phyloP scores from a whole-genome alignment of 2,329 filamentous ascomycete species.

The Trichoderma aggressivum region DNA sequence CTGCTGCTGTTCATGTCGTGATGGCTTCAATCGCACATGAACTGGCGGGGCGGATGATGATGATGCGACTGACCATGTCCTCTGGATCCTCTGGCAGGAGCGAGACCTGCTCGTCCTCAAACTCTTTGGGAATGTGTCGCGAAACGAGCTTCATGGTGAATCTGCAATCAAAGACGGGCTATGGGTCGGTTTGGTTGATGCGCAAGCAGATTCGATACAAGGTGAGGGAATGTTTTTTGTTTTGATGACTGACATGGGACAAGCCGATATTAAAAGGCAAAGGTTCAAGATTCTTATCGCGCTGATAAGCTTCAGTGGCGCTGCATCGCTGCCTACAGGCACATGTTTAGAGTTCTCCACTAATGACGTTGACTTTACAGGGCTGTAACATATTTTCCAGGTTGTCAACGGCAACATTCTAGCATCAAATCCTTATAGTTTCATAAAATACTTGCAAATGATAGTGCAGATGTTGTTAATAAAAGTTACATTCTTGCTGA shows the following conservation, averaged over 20 bases:
- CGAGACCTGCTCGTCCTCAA: constrained; percentile 41
- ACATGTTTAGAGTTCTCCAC: not conserved
- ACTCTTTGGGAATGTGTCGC: constrained; percentile 36
- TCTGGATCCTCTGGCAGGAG: constrained; percentile 45
- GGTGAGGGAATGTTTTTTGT: not conserved
- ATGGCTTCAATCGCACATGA: not conserved
- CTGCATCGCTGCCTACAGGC: not conserved
- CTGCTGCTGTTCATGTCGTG: not conserved
- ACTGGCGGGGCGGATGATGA: constrained; percentile 11
- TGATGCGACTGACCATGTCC: constrained; percentile 41
- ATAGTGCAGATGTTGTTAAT: too few species aligned
- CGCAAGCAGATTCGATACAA: not conserved
- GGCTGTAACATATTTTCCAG: too few species aligned
- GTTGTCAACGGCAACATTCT: too few species aligned
- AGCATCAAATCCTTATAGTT: too few species aligned
- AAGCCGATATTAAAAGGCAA: not conserved
- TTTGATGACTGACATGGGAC: not conserved
- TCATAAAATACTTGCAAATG: too few species aligned
- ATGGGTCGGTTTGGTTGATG: not conserved
- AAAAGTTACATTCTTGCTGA: too few species aligned
- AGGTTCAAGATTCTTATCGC: not conserved
- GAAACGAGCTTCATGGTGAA: constrained; percentile 39
- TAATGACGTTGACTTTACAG: not conserved
- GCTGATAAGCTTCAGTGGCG: not conserved
- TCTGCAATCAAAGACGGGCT: not conserved